These are phyloP conservation scores for Coccomyxa sp. DNA, from an alignment of 139 green algal genomes.

Conservation along the genomic window DNA sequence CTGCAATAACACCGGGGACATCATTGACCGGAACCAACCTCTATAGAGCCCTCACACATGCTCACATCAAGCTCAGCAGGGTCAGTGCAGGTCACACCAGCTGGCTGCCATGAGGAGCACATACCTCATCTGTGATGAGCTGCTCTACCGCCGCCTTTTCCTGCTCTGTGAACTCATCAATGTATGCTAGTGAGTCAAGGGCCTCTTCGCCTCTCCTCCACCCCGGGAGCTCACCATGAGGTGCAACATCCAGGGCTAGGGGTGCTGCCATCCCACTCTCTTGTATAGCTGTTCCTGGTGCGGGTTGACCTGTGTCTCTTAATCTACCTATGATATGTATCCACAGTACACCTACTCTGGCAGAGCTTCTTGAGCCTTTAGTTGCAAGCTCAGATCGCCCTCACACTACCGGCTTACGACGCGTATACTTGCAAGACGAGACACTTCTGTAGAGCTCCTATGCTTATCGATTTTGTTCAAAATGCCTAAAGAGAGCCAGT, in stretches of 20 bases:
- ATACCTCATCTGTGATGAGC: slow-evolving; percentile 77
- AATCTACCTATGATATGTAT: neutral
- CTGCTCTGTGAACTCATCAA: slow-evolving; percentile 52
- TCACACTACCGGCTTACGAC: no score
- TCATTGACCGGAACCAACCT: neutral
- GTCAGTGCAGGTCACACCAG: no score
- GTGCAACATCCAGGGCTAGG: slow-evolving; percentile 5
- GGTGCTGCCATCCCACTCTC: slow-evolving; percentile 13
- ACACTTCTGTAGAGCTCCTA: no score
- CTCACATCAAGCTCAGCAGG: neutral
- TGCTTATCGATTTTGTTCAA: no score
- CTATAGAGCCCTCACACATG: neutral
- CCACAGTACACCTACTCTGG: no score
- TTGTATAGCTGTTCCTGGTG: no score
- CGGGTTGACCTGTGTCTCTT: neutral
- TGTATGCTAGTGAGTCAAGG: slow-evolving; percentile 75
- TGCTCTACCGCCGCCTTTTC: slow-evolving; percentile 45
- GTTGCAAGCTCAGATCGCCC: no score
- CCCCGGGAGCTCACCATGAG: slow-evolving; percentile 8
- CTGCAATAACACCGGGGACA: slow-evolving; percentile 8
- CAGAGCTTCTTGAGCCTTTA: no score
- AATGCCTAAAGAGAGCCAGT: no score
- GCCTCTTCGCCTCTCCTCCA: slow-evolving; percentile 59
- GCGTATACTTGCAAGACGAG: no score
- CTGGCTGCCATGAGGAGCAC: neutral